Conservation (phyloP, 108 stramenopile genomes). For the Nitzschia sp. region DNA sequence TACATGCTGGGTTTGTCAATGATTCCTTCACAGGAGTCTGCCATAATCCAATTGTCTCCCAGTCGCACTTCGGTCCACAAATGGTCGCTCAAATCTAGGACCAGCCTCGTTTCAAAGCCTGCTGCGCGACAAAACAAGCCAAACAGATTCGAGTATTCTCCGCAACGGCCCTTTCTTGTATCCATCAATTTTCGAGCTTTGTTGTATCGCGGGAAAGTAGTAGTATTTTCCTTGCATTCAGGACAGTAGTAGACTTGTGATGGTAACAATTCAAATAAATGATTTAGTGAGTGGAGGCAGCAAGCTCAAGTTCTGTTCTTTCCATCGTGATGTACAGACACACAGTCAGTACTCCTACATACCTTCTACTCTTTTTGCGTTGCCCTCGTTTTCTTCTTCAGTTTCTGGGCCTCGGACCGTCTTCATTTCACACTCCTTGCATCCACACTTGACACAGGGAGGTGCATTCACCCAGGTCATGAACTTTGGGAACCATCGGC, state of each 20-base stretch:
- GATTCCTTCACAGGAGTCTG: slow-evolving; percentile 93
- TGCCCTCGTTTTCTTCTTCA: slow-evolving; percentile 56
- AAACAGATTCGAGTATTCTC: slow-evolving; percentile 98
- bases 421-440: slow-evolving; percentile 45
- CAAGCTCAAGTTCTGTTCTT: no score
- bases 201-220: slow-evolving; percentile 94
- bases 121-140: slow-evolving; percentile 79
- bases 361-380: slow-evolving; percentile 68
- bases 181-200: slow-evolving; percentile 77
- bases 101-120: slow-evolving; percentile 92
- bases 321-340: no score
- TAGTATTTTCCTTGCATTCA: slow-evolving; percentile 59
- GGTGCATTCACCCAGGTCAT: slow-evolving; percentile 88
- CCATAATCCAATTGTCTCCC: slow-evolving; percentile 82
- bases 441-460: slow-evolving; percentile 54
- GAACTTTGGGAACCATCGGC: slow-evolving; percentile 64
- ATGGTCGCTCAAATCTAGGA: slow-evolving; percentile 96
- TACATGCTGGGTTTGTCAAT: slow-evolving; percentile 95
- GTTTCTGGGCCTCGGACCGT: slow-evolving; percentile 65
- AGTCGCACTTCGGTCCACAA: slow-evolving; percentile 95
- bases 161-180: slow-evolving; percentile 88
- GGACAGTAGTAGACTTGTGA: slow-evolving; percentile 62
- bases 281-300: no score
- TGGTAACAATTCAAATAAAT: no score
- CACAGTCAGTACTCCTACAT: no score